Conservation (phyloP, 2,329 filamentous ascomycete genomes). For the Gyromitra esculenta region DNA sequence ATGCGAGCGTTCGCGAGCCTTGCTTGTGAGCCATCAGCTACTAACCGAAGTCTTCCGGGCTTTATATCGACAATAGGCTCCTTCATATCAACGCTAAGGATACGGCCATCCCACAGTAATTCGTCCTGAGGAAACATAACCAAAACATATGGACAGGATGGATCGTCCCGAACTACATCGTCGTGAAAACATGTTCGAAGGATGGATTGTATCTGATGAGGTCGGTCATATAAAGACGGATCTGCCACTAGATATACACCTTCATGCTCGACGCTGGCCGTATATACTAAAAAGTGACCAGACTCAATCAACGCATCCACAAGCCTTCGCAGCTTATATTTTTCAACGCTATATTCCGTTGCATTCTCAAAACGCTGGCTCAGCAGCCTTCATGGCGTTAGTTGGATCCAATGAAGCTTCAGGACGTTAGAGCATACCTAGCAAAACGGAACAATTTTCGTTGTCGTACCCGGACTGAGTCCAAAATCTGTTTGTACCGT, state of each 20-base stretch:
- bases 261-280: constrained; percentile 74
- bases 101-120: constrained; percentile 82
- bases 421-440: constrained; percentile 47
- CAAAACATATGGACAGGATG: constrained; percentile 82
- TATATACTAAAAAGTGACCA: constrained; percentile 87
- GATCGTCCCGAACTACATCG: constrained; percentile 74
- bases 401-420: neutral
- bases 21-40: constrained; percentile 85
- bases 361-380: constrained; percentile 96
- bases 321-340: constrained; percentile 76
- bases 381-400: constrained; percentile 69
- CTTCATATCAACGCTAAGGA: constrained; percentile 75
- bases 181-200: constrained; percentile 80
- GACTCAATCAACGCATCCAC: constrained; percentile 82
- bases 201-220: constrained; percentile 84
- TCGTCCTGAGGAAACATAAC: constrained; percentile 83
- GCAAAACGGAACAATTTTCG: constrained; percentile 84
- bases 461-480: constrained; percentile 94
- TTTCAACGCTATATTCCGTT: constrained; percentile 89
- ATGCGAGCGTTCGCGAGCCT: constrained; percentile 81
- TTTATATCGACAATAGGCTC: constrained; percentile 87
- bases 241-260: constrained; percentile 87
- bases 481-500: constrained; percentile 92
- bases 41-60: constrained; percentile 82
- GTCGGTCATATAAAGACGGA: constrained; percentile 76